Evolutionary conservation across 345 rosid species (phyloP).

Genomic region (Microcos paniculata): DNA sequence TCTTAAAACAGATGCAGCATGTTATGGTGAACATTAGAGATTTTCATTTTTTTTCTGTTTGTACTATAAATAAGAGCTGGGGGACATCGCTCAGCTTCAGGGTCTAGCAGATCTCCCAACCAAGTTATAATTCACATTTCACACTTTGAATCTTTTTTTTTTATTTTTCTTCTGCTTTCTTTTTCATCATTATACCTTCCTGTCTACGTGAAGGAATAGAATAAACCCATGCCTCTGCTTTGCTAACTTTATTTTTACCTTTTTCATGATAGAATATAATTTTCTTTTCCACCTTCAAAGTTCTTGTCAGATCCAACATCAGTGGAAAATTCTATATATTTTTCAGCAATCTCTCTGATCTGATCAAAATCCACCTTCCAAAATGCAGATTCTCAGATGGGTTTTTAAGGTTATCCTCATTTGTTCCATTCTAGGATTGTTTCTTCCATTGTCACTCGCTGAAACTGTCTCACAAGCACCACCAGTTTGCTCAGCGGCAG

Average conservation of each 20-base stretch:
- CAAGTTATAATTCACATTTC: slow-evolving; percentile 20
- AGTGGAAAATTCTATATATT: slow-evolving; percentile 9
- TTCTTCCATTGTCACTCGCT: slow-evolving; percentile 30
- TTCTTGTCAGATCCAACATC: slow-evolving; percentile 36
- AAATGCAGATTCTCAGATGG: slow-evolving; percentile 68
- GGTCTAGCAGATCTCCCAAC: slow-evolving; percentile 25
- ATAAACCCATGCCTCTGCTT: slow-evolving; percentile 29
- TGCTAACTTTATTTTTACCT: slow-evolving; percentile 25
- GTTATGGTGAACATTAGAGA: background rate
- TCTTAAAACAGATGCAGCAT: slow-evolving; percentile 35
- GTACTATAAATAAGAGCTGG: slow-evolving; percentile 16
- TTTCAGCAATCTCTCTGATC: slow-evolving; percentile 21
- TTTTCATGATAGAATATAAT: slow-evolving; percentile 24
- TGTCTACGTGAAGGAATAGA: slow-evolving; percentile 59
- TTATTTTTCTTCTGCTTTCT: background rate
- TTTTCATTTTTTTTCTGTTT: background rate
- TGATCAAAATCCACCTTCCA: slow-evolving; percentile 48
- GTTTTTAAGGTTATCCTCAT: slow-evolving; percentile 47
- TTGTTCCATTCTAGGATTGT: slow-evolving; percentile 28
- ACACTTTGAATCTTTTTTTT: slow-evolving; percentile 7
- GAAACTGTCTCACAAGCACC: slow-evolving; percentile 17
- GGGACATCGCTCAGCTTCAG: background rate
- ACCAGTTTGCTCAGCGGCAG: slow-evolving; percentile 58
- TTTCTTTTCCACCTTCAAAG: slow-evolving; percentile 26
- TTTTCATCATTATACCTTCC: slow-evolving; percentile 67